Conservation (phyloP, 495 filamentous ascomycete genomes). For the Sordaria brevicollis region DNA sequence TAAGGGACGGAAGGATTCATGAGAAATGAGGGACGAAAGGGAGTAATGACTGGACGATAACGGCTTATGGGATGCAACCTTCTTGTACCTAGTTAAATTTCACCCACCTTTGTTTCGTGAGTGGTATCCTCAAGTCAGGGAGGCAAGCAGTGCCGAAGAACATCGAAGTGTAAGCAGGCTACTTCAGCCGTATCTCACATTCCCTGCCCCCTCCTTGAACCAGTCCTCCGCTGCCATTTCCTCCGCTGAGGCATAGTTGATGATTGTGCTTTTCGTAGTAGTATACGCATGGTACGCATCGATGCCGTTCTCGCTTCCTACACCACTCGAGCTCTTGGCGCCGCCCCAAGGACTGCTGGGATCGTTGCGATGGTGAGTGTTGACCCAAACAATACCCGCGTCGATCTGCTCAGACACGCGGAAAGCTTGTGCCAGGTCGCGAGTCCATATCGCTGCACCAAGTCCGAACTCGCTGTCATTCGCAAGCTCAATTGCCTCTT, state of each 20-base stretch:
- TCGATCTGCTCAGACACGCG: conserved; percentile 46
- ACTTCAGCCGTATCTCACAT: conserved; percentile 34
- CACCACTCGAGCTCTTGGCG: conserved; percentile 39
- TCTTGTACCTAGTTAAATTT: not conserved
- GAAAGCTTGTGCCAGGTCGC: conserved; percentile 47
- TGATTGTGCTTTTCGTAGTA: conserved; percentile 46
- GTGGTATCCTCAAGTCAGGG: not conserved
- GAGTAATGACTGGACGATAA: not conserved
- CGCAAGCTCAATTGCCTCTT: conserved; percentile 33
- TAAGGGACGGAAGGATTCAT: not conserved
- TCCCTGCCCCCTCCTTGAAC: conserved; percentile 34
- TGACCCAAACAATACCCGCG: conserved; percentile 52
- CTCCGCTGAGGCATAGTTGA: conserved; percentile 42
- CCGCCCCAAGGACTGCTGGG: conserved; percentile 53
- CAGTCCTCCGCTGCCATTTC: conserved; percentile 34
- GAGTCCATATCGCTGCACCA: conserved; percentile 48
- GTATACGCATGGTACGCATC: conserved; percentile 50
- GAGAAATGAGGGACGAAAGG: not conserved
- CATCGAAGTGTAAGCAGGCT: not conserved
- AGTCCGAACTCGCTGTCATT: conserved; percentile 43
- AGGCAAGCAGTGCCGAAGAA: not conserved
- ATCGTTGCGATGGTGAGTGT: conserved; percentile 51
- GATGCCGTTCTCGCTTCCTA: conserved; percentile 48
- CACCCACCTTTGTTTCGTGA: not conserved
- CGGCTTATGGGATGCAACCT: not conserved